Base-by-base conservation (phyloP, 768 basidiomycete species). In the Heimioporus sp. region DNA sequence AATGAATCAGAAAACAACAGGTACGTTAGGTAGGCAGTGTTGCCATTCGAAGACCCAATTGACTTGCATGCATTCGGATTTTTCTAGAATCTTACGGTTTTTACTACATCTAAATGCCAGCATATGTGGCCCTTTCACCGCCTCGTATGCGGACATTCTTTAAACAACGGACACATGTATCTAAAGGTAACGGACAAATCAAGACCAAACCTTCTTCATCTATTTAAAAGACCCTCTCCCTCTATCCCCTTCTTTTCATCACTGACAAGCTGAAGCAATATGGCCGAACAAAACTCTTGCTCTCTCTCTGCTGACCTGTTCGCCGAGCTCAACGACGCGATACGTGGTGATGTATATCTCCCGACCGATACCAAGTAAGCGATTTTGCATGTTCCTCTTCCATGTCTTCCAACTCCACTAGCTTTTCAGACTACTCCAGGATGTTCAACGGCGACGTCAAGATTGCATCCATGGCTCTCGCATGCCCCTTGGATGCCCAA, bases 401-500 rank as follows among this genome's bases (percentile, higher is more conserved):
- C 30, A 48, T 43, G 37, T 36, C 30, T 43, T 43, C 11, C 39
- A 54, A 34, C 43, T 43, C 52, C 32, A 10, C 20, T 34, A 71
- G 69, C 45, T 71, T 69, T 43, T 34, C 36, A 38, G 55, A 68
- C 16, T 63, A 62, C 35, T 61, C 70, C 5, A 76, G 67, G 32
- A 77, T 91, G 49, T 92, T 92, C 76, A 92, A 92, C 57, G 90
- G 89, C 5, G 87, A 87, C 49, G 79, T 92, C 35, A 72, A 79
- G 41, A 76, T 80, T 28, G 57, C 67, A 1, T 79, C 90, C 10
- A 73, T 80, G 56, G 84, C 82, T 10, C 80, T 92, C 13, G 84
- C 78, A 0, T 85, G 83, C 48, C 92, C 93, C 2, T 64, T 85
- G 30, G 86, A 92, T 55, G 88, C 91, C 2, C 76, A 82, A 52